Base-by-base conservation (phyloP, 2,329 filamentous ascomycete genomes). In the Talaromyces sp. region DNA sequence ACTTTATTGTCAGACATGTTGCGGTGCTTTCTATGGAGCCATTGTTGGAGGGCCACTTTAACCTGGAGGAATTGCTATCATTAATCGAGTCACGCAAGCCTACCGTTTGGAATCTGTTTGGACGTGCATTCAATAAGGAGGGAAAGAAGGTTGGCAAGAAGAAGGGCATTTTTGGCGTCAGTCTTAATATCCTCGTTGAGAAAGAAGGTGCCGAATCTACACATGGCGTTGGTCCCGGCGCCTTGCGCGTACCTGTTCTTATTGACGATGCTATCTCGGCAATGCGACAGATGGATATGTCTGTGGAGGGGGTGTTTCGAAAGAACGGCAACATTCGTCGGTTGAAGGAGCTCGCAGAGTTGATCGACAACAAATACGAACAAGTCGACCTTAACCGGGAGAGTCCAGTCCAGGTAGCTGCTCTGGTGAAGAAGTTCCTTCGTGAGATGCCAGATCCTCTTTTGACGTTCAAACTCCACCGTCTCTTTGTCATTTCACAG, bases 241-340 rank as follows among this genome's bases (percentile, higher is more conserved):
- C 92, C 14, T 82, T 99, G 62, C 89, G 92, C 60, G 91, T 99
- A 46, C 95, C 95, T 2, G 90, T 92, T n/a, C 83, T 99, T 59
- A 85, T 99, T n/a, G 93, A 98, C 71, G 93, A 97, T 73, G 88
- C 93, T 56, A 89, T 99, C 40, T 90, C 91, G 3, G 92, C 93
- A 12, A 96, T 99, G 91, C 88, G 93, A 69, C 95, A 93, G 77
- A 98, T 99, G 92, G 95, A 99, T 75, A 92, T 99, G 80, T 98
- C 93, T 1, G 92, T 99, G 1, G 95, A 99, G 76, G 95, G 95
- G 70, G 93, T 99, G 23, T 99, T 99, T 85, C 88, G 95, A 69
- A 99, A 99, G 83, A 99, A 98, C 71, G 95, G 95, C 69, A 99
- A 98, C 76, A 97, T 99, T 79, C 93, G 95, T 76, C 91, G 93